These are phyloP conservation scores for Neofusicoccum parvum DNA, from an alignment of 2,329 filamentous ascomycete species.

Conservation along the genomic window DNA sequence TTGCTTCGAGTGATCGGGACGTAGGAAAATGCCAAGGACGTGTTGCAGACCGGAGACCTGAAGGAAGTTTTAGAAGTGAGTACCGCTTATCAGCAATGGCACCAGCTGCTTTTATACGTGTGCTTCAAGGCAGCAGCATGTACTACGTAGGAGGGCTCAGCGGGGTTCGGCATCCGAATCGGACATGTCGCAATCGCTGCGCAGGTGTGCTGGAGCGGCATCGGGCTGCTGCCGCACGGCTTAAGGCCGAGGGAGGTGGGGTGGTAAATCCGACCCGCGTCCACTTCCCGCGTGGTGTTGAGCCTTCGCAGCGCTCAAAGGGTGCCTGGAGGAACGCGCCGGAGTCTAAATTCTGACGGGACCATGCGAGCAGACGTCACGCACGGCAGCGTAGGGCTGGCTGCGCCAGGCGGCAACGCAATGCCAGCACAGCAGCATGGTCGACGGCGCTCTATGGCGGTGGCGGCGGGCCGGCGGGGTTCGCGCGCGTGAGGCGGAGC, in stretches of 20 bases:
- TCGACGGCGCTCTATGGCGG: background rate
- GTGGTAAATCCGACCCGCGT: background rate
- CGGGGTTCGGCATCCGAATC: background rate
- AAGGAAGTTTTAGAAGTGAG: background rate
- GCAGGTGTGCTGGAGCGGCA: background rate
- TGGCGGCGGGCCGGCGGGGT: background rate
- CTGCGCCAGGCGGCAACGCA: background rate
- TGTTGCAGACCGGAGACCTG: background rate
- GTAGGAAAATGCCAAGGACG: background rate
- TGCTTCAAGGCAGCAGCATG: background rate
- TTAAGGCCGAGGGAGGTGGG: slow-evolving; percentile 5
- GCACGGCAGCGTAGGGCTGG: no score
- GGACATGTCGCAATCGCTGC: slow-evolving; percentile 5
- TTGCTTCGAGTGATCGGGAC: background rate
- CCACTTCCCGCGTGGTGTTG: background rate
- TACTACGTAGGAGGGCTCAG: background rate
- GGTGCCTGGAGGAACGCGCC: background rate
- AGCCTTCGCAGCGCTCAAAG: background rate
- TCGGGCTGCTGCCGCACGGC: background rate
- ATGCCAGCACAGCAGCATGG: background rate
- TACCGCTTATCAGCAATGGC: background rate
- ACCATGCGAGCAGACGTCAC: no score
- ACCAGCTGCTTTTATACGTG: background rate
- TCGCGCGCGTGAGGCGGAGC: background rate
- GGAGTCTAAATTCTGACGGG: background rate